Evolutionary conservation across 2,329 filamentous ascomycete genomes (phyloP).

Genomic region (Plectosphaerella sp.): DNA sequence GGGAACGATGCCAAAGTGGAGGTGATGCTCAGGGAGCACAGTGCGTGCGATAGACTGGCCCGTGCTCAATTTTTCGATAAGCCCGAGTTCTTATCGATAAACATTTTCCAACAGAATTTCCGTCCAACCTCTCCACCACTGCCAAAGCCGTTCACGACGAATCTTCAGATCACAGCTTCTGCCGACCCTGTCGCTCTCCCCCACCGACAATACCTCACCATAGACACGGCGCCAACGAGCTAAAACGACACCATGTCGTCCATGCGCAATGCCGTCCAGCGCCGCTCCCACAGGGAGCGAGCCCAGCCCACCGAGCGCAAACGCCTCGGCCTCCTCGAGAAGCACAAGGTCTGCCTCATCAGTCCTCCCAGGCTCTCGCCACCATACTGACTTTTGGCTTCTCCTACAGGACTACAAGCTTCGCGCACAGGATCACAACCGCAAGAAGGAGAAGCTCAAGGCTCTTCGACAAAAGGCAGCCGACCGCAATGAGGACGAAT

Average conservation of each 20-base stretch:
- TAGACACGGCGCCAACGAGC: no score
- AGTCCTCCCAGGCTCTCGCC: not conserved
- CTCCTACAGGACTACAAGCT: slow-evolving; percentile 54
- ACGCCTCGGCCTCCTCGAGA: slow-evolving; percentile 89
- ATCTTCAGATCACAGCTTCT: no score
- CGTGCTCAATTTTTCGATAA: no score
- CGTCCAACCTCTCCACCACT: no score
- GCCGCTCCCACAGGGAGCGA: slow-evolving; percentile 85
- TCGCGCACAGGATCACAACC: slow-evolving; percentile 61
- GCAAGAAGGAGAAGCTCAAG: slow-evolving; percentile 59
- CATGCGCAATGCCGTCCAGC: slow-evolving; percentile 63
- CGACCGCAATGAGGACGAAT: slow-evolving; percentile 68
- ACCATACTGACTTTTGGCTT: not conserved
- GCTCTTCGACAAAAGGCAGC: slow-evolving; percentile 56
- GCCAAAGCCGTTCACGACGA: no score
- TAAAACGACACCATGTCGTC: slow-evolving; percentile 36
- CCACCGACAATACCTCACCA: no score
- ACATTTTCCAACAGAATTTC: no score
- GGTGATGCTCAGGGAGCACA: no score
- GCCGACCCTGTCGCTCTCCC: no score
- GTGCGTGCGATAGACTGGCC: no score
- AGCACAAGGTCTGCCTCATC: slow-evolving; percentile 67
- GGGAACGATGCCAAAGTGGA: no score
- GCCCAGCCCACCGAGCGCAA: slow-evolving; percentile 79
- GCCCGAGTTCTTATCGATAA: no score